These are phyloP conservation scores for Quercus gilva DNA, from an alignment of 306 rosid species.

Conservation along the genomic window DNA sequence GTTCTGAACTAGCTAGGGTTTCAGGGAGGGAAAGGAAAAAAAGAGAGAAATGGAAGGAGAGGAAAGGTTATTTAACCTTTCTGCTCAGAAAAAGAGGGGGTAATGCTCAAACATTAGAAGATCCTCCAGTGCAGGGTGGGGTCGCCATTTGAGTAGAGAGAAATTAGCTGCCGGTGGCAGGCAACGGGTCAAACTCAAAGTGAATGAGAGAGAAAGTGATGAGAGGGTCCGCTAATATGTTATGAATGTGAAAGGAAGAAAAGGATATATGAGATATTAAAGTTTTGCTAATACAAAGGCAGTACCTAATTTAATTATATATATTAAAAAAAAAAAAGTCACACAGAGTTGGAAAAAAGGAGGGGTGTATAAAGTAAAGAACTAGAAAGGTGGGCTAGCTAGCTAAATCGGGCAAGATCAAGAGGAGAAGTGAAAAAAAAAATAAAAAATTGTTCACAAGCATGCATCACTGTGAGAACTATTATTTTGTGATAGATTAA, in stretches of 20 bases:
- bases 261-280: constrained; percentile 21
- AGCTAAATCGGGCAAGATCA: too few species aligned
- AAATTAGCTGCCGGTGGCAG: constrained; percentile 62
- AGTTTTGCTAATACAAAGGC: constrained; percentile 17
- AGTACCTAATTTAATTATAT: background rate
- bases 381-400: background rate
- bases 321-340: too few species aligned
- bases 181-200: constrained; percentile 96
- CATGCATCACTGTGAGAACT: too few species aligned
- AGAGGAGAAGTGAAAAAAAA: too few species aligned
- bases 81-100: constrained; percentile 32
- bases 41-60: constrained; percentile 12
- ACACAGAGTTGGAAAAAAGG: background rate
- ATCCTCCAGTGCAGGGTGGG: constrained; percentile 54
- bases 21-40: constrained; percentile 18
- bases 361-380: background rate
- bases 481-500: too few species aligned
- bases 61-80: constrained; percentile 37
- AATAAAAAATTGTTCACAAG: too few species aligned
- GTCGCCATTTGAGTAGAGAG: constrained; percentile 52
- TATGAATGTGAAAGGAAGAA: constrained; percentile 50
- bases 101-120: constrained; percentile 23
- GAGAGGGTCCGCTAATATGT: constrained; percentile 31
- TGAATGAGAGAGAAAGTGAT: constrained; percentile 41
- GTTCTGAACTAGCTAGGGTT: constrained; percentile 54